Conservation (phyloP, 352 stramenopile genomes). For the Blastocystis sp. region DNA sequence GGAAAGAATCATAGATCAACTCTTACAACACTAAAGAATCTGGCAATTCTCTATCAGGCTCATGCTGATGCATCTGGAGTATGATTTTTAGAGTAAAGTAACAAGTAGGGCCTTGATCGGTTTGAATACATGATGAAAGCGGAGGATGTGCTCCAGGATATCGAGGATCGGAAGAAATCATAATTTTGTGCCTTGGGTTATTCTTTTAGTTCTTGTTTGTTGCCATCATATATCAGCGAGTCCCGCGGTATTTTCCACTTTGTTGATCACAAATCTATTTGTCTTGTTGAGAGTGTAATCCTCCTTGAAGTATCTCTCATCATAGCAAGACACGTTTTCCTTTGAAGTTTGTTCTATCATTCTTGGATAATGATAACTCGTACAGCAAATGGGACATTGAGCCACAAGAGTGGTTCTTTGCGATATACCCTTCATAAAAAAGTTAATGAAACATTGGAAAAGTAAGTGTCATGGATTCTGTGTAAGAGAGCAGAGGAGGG, state of each 20-base stretch:
- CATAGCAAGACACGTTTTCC: not conserved
- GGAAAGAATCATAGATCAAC: conserved; percentile 51
- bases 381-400: not conserved
- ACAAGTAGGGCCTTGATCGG: conserved; percentile 37
- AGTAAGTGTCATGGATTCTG: not conserved
- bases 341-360: not conserved
- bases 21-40: conserved; percentile 58
- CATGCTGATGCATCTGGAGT: conserved; percentile 30
- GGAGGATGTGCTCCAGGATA: conserved; percentile 51
- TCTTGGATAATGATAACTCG: not conserved
- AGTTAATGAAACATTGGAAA: not conserved
- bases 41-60: conserved; percentile 55
- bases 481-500: not conserved
- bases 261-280: not conserved
- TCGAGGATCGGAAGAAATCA: conserved; percentile 48
- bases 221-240: not conserved
- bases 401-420: conserved; percentile 12
- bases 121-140: conserved; percentile 59
- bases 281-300: not conserved
- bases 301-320: not conserved
- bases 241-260: not conserved
- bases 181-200: not conserved
- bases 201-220: conserved; percentile 36
- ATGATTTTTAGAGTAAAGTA: not conserved
- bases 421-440: conserved; percentile 43